Evolutionary conservation across 2,329 filamentous ascomycete genomes (phyloP).

Genomic region (Exophiala oligosperma): DNA sequence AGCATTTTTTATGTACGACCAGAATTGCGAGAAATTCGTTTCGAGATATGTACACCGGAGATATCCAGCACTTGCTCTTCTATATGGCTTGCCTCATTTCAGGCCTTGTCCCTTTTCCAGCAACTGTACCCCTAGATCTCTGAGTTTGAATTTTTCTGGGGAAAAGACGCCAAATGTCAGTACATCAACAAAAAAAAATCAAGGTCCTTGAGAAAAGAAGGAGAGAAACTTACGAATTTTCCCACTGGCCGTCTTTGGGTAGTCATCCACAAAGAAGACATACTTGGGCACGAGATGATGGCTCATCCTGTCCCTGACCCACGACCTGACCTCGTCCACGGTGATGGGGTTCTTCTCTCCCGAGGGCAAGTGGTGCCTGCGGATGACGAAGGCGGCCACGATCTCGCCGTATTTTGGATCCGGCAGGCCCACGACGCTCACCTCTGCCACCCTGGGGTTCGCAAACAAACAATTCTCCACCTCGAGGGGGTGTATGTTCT

Average conservation of each 20-base stretch:
- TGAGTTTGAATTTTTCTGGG: slow-evolving; percentile 63
- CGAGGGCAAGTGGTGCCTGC: slow-evolving; percentile 49
- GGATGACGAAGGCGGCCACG: slow-evolving; percentile 79
- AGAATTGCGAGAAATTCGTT: background rate
- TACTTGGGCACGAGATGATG: slow-evolving; percentile 81
- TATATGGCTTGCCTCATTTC: background rate
- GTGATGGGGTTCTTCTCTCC: slow-evolving; percentile 45
- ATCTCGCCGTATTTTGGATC: slow-evolving; percentile 83
- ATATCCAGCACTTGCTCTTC: too few relatives aligned
- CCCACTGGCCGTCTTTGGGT: slow-evolving; percentile 91
- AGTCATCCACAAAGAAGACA: slow-evolving; percentile 83
- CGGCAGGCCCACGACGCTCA: slow-evolving; percentile 78
- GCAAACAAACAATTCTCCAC: slow-evolving; percentile 84
- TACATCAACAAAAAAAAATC: background rate
- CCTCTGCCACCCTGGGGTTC: slow-evolving; percentile 70
- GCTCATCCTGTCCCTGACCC: slow-evolving; percentile 69
- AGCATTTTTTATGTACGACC: background rate
- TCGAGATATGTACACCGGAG: too few relatives aligned
- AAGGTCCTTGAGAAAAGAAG: background rate
- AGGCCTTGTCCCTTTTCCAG: slow-evolving; percentile 32
- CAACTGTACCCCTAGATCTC: slow-evolving; percentile 61
- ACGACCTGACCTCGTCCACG: slow-evolving; percentile 63
- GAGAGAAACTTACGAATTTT: slow-evolving; percentile 78
- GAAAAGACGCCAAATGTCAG: background rate
- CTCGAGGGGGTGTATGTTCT: slow-evolving; percentile 94